These are phyloP conservation scores for Sabuloglossum arenarium DNA, from an alignment of 495 filamentous ascomycete genomes.

Conservation along the genomic window DNA sequence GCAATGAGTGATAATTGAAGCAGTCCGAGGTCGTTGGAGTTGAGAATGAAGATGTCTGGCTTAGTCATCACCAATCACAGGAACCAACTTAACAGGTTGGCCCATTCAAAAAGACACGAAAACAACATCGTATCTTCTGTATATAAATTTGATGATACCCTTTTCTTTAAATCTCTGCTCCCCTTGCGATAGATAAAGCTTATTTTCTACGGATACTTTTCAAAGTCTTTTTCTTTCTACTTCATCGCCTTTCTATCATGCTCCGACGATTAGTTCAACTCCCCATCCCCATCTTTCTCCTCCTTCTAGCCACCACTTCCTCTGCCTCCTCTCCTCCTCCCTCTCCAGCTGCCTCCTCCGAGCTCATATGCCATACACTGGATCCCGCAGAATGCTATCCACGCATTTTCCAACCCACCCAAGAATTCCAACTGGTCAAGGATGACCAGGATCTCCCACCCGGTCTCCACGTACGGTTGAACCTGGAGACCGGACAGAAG, in stretches of 20 bases:
- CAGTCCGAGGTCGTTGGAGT: not conserved
- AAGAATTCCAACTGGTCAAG: slow-evolving; percentile 37
- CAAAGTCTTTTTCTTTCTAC: not conserved
- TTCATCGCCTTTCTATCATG: not conserved
- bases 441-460: slow-evolving; percentile 41
- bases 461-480: slow-evolving; percentile 40
- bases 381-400: slow-evolving; percentile 42
- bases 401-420: slow-evolving; percentile 34
- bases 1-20: not conserved
- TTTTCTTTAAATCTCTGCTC: not conserved
- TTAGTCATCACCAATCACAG: not conserved
- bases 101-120: not conserved
- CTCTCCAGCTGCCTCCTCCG: slow-evolving; percentile 12
- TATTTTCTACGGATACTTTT: not conserved
- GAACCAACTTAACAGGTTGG: not conserved
- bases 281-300: not conserved
- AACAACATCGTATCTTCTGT: not conserved
- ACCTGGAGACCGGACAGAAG: slow-evolving; percentile 37
- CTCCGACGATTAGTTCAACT: not conserved
- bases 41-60: not conserved
- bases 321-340: slow-evolving; percentile 9
- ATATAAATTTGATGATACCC: not conserved
- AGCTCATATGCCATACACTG: slow-evolving; percentile 41
- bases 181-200: not conserved
- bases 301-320: not conserved